Conservation (phyloP, 2,329 filamentous ascomycete species). For the Coniochaeta sp. region DNA sequence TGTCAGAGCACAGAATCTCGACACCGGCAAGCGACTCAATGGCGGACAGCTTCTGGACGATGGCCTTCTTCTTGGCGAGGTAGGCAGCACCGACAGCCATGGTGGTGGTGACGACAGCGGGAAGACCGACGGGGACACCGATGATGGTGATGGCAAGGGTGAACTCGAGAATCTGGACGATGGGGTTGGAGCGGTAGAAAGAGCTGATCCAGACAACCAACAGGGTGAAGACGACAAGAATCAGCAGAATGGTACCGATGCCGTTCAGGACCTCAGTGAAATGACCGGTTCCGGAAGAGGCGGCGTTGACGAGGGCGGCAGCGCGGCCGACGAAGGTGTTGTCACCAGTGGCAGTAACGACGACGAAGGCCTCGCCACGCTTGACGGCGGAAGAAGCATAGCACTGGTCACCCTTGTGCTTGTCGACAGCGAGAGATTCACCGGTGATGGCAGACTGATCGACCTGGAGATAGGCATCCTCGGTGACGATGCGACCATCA, state of each 20-base stretch:
- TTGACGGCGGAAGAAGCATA: constrained; percentile 86
- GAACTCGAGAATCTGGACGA: constrained; percentile 73
- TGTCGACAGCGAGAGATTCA: constrained; percentile 86
- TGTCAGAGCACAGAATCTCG: constrained; percentile 90
- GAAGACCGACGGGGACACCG: constrained; percentile 87
- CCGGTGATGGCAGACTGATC: constrained; percentile 90
- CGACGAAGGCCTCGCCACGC: constrained; percentile 78
- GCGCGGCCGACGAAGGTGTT: constrained; percentile 86
- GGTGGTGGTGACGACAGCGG: constrained; percentile 87
- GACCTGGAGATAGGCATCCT: constrained; percentile 79
- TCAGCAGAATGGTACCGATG: constrained; percentile 73
- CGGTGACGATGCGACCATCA: constrained; percentile 78
- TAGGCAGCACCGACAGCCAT: constrained; percentile 92
- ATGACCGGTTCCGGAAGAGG: constrained; percentile 68
- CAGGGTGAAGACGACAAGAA: constrained; percentile 74
- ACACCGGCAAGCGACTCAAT: constrained; percentile 91
- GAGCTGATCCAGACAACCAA: constrained; percentile 79
- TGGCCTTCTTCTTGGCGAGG: constrained; percentile 86
- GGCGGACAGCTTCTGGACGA: constrained; percentile 86
- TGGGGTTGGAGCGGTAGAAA: constrained; percentile 80
- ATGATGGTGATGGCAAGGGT: constrained; percentile 87
- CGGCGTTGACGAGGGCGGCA: constrained; percentile 76
- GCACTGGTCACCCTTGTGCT: constrained; percentile 72
- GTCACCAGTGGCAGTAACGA: constrained; percentile 80
- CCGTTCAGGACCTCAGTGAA: constrained; percentile 88